Evolutionary conservation across 1,284 basidiomycete species (phyloP), one percentile per base, ranked within the genome.

Genomic region (Caloboletus inedulis): DNA sequence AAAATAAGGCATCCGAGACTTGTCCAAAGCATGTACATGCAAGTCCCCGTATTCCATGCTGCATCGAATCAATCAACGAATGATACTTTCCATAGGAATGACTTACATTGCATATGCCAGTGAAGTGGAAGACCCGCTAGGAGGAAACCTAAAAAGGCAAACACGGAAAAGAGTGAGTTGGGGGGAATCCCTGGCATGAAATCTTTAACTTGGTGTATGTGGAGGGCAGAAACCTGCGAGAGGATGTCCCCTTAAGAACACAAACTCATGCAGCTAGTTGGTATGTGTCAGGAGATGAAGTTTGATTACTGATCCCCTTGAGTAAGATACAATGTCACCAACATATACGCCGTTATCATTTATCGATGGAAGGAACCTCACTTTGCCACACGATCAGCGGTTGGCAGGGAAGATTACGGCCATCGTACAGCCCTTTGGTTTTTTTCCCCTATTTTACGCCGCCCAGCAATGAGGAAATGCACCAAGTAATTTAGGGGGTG

Each of bases 21-120:
- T 3, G 77, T 71, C 87, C 85, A 90, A 35, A 74, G 60, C 69
- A 90, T 85, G 66, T 78, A 84, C 44, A 82, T 66, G 53, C 86
- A 77, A 9, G 85, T 86, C 31, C 84, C 85, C 10, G 70, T 67
- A 55, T 79, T 79, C 74, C 75, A 75, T 18, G 73, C 77, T 72
- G 21, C 13, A 42, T 39, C 1, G 8, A 16, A 44, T 43, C 1
- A 31, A 45, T 49, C 18, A 43, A 23, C 2, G 12, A 7, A 29
- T 16, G 10, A 36, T 13, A 34, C 13, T 18, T 37, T 16, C 27
- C 13, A 39, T 7, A 4, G 18, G 21, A 31, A 36, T 1, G 7
- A 49, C 59, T 43, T 39, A 53, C 56, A 49, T 14, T 80, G 73
- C 55, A 81, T 69, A 63, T 87, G 85, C 79, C 82, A 84, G 18